Evolutionary conservation across 192 early-diverging fungal species (phyloP).

Genomic region (Coemansia sp.): DNA sequence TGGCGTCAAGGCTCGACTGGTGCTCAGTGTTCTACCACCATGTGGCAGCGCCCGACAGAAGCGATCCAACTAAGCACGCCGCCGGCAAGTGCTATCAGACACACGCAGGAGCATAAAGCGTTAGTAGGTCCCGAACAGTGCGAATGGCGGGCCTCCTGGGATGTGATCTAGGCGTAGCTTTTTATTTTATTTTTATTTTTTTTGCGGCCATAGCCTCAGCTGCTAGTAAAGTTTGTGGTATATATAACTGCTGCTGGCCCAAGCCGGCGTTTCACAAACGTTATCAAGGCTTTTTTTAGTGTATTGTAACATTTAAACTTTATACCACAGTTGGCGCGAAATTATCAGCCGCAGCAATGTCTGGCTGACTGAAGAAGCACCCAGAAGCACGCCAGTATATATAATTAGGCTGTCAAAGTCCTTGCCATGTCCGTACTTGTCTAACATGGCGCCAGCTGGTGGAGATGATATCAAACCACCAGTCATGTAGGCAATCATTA

Average conservation of each 20-base stretch:
- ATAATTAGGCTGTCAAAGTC: conserved; percentile 31
- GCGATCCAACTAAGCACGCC: neutral
- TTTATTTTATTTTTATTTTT: no score
- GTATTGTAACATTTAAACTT: conserved; percentile 5
- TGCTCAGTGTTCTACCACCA: neutral
- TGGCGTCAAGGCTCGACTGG: neutral
- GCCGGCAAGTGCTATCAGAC: neutral
- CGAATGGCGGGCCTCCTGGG: conserved; percentile 39
- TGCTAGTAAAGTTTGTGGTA: neutral
- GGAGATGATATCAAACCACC: conserved; percentile 36
- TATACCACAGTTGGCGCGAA: conserved; percentile 14
- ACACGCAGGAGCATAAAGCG: no score
- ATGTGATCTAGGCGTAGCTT: conserved; percentile 24
- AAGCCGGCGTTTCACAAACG: neutral
- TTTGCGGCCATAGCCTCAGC: no score
- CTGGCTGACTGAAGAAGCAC: conserved; percentile 5
- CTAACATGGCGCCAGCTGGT: conserved; percentile 33
- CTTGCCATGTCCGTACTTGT: conserved; percentile 22
- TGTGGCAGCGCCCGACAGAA: neutral
- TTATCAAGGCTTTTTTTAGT: neutral
- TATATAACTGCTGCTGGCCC: neutral
- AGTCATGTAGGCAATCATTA: conserved; percentile 29
- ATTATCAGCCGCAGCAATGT: conserved; percentile 3
- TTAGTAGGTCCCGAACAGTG: neutral
- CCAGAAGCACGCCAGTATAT: conserved; percentile 32